Percentiles rank a stretch among this genome's conserved stretches.
phyloP scores from a whole-genome alignment of 495 filamentous ascomycete species.

The Hyaloscypha finlandica region DNA sequence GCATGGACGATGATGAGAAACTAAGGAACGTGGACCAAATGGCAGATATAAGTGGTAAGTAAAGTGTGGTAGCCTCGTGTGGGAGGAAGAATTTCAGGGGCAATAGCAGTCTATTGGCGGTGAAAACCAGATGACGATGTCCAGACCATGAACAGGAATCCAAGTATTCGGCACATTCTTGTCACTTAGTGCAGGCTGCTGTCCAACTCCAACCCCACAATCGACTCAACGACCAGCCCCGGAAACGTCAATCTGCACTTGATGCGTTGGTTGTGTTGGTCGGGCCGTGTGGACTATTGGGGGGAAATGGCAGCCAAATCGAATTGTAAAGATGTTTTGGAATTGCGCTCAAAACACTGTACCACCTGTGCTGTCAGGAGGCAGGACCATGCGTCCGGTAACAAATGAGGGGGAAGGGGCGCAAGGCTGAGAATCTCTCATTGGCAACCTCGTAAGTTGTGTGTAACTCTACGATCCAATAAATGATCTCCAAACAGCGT shows the following conservation, averaged over 20 bases:
- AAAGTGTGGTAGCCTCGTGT: background rate
- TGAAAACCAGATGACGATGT: background rate
- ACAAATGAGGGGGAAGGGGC: background rate
- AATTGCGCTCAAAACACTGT: constrained; percentile 5
- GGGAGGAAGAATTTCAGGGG: background rate
- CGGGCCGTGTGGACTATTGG: background rate
- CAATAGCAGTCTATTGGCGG: background rate
- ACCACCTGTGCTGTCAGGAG: background rate
- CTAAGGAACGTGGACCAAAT: background rate
- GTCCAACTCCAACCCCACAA: background rate
- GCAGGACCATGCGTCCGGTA: background rate
- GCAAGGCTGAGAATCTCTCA: constrained; percentile 9
- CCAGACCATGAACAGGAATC: background rate
- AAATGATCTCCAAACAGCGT: background rate
- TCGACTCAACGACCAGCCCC: background rate
- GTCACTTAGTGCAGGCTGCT: background rate
- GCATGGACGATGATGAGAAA: background rate
- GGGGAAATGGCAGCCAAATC: background rate
- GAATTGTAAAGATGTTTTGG: background rate
- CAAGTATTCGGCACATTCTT: background rate
- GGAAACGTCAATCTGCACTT: background rate
- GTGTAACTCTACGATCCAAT: background rate
- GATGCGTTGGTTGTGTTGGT: background rate
- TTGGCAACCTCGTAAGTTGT: background rate
- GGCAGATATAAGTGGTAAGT: background rate